phyloP scores from a whole-genome alignment of 2,329 filamentous ascomycete genomes.

The Camillea tinctor region DNA sequence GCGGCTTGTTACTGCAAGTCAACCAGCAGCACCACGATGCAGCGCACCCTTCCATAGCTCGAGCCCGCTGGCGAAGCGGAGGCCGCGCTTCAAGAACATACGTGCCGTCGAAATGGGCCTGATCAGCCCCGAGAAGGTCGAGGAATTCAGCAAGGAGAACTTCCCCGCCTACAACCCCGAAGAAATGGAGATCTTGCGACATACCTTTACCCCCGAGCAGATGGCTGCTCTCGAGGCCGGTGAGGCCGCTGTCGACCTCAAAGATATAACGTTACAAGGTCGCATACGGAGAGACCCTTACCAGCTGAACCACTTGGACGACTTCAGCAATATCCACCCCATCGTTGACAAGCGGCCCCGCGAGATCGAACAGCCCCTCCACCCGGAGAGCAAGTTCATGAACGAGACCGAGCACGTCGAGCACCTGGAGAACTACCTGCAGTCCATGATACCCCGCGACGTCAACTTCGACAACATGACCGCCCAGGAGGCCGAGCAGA shows the following conservation, averaged over 20 bases:
- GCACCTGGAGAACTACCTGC: conserved; percentile 53
- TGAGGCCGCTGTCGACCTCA: conserved; percentile 71
- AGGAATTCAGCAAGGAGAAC: conserved; percentile 44
- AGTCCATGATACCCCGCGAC: conserved; percentile 41
- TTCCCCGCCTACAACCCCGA: conserved; percentile 66
- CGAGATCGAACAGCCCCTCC: conserved; percentile 47
- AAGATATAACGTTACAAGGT: conserved; percentile 73
- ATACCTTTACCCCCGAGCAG: conserved; percentile 78
- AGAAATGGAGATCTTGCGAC: conserved; percentile 60
- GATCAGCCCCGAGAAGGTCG: conserved; percentile 42
- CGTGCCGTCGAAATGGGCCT: conserved; percentile 53
- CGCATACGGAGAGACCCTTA: conserved; percentile 70
- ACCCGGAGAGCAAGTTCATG: conserved; percentile 60
- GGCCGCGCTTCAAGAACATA: conserved; percentile 52
- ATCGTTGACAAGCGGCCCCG: conserved; percentile 68
- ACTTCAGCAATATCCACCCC: conserved; percentile 75
- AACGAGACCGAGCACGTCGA: conserved; percentile 59
- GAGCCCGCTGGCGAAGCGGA: conserved; percentile 44
- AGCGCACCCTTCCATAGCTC: conserved; percentile 51
- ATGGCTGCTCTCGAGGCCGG: conserved; percentile 78
- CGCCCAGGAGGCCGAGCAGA: conserved; percentile 43
- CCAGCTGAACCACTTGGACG: conserved; percentile 74
- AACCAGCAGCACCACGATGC: conserved; percentile 33
- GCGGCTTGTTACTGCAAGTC: conserved; percentile 41
- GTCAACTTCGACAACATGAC: conserved; percentile 49